Base-by-base conservation (phyloP, 192 early-diverging fungal genomes). In the Backusella circina region DNA sequence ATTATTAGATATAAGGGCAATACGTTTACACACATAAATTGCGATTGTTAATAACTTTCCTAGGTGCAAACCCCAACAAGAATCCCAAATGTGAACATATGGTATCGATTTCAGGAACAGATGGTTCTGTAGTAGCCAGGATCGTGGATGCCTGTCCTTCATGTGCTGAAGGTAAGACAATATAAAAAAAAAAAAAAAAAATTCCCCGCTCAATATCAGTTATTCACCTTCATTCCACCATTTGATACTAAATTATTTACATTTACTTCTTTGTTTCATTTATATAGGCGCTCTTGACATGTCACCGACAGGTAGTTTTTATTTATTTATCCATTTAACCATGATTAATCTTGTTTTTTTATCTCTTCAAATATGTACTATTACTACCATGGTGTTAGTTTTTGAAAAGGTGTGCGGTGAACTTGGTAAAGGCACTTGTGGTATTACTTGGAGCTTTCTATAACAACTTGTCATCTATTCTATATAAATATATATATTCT, bases 21-120 rank as follows among this genome's bases (percentile, higher is more conserved):
- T 47, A 15, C 44, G 5, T n/a, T n/a, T 47, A 47, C 44, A 47
- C 15, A 47, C n/a, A n/a, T n/a, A 47, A 5, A 1, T 18, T n/a
- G n/a, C n/a, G 18, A 47, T 30, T 39, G 12, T 70, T 44, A 13
- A 41, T 70, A n/a, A 69, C 32, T 51, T 39, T 64, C 9, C 23
- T 74, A 78, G 77, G 77, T 70, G 65, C 72, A 18, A 78, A 78
- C 70, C 77, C 77, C 8, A 78, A 78, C 41, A 51, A 12, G n/a
- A 78, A 72, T 57, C 77, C 77, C 28, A 30, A 57, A 57, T 78
- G 77, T 44, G 61, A 69, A 4, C 67, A 78, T 21, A 68, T 41
- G 38, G 66, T 78, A 33, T 67, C 12, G 0, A 78, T 78, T 10
- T 74, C 64, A 31, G 77, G 77, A 30, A 26, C 18, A 37, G 16